Evolutionary conservation across 2,329 filamentous ascomycete genomes (phyloP).

Genomic region (Simplicillium aogashimaense): DNA sequence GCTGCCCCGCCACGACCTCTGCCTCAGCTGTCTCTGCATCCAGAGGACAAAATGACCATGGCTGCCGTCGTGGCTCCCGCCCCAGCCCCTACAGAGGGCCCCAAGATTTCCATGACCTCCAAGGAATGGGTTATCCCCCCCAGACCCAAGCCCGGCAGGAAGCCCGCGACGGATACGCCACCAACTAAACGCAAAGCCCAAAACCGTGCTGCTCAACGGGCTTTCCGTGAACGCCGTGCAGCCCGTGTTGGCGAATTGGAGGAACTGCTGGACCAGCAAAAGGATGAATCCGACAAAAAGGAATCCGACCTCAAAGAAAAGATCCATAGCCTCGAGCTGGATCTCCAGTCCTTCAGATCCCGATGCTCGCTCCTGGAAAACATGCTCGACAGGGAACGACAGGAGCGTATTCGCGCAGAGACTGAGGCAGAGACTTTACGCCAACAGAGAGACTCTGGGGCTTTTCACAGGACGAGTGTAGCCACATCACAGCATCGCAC

Average conservation of each 20-base stretch:
- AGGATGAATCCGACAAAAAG: constrained; percentile 44
- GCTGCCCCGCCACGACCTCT: constrained; percentile 16
- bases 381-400: constrained; percentile 49
- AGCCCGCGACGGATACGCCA: constrained; percentile 87
- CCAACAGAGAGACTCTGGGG: constrained; percentile 17
- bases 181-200: constrained; percentile 91
- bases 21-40: constrained; percentile 22
- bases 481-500: not conserved
- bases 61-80: constrained; percentile 33
- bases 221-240: constrained; percentile 79
- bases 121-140: constrained; percentile 83
- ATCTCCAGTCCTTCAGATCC: constrained; percentile 55
- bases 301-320: constrained; percentile 49
- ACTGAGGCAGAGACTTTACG: constrained; percentile 26
- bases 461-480: constrained; percentile 16
- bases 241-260: constrained; percentile 72
- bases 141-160: constrained; percentile 80
- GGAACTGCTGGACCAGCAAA: constrained; percentile 53
- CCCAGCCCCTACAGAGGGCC: constrained; percentile 24
- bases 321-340: constrained; percentile 49
- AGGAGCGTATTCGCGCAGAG: constrained; percentile 33
- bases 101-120: constrained; percentile 56
- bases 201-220: constrained; percentile 84
- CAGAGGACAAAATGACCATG: constrained; percentile 36
- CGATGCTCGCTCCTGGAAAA: constrained; percentile 54